A percentile compares a stretch with the other conserved stretches of the same genome.
Conservation (phyloP, 2,329 filamentous ascomycete genomes). For the Geoglossum cookeanum region DNA sequence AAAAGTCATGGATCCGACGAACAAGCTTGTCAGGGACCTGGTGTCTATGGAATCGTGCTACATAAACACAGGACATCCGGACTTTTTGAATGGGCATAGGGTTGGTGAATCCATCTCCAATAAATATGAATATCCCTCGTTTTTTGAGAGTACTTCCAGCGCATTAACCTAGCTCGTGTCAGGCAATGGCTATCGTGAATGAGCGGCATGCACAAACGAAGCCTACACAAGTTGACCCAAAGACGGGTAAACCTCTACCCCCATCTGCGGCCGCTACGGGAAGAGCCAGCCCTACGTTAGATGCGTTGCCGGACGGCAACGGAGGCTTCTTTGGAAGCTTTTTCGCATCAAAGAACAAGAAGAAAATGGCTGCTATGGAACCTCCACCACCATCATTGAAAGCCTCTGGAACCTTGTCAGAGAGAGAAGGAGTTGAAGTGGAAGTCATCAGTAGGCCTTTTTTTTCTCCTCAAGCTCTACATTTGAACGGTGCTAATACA, state of each 20-base stretch:
- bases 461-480: background rate
- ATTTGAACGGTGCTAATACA: slow-evolving; percentile 10
- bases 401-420: slow-evolving; percentile 79
- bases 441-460: slow-evolving; percentile 78
- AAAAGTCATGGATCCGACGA: slow-evolving; percentile 94
- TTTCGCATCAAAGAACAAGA: slow-evolving; percentile 99
- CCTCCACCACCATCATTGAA: slow-evolving; percentile 81
- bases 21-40: slow-evolving; percentile 85
- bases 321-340: slow-evolving; percentile 93
- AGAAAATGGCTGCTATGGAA: slow-evolving; percentile 99
- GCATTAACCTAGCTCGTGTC: slow-evolving; percentile 10
- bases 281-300: slow-evolving; percentile 53
- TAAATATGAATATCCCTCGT: background rate
- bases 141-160: background rate
- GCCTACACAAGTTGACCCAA: slow-evolving; percentile 90
- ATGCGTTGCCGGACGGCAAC: slow-evolving; percentile 34
- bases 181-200: slow-evolving; percentile 95
- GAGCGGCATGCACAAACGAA: slow-evolving; percentile 67
- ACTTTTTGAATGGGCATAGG: slow-evolving; percentile 90
- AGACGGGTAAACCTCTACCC: slow-evolving; percentile 87
- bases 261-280: slow-evolving; percentile 41
- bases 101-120: slow-evolving; percentile 26
- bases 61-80: slow-evolving; percentile 94
- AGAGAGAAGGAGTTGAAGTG: slow-evolving; percentile 88
- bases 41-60: slow-evolving; percentile 94